Conservation (phyloP, 2,329 filamentous ascomycete genomes). For the Talaromyces sp. region DNA sequence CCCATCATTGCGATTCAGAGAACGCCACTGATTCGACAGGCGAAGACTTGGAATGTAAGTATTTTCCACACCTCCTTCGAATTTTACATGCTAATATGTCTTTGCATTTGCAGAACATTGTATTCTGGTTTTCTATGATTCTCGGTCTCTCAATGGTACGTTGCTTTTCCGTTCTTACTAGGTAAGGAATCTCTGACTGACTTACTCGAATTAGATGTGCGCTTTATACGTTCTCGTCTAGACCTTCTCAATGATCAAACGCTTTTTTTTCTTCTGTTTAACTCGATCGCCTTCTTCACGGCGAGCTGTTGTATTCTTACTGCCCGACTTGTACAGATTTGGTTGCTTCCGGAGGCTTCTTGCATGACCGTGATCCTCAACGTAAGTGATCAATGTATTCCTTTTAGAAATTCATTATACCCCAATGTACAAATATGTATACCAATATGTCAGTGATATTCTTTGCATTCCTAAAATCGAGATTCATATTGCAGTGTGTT, state of each 20-base stretch:
- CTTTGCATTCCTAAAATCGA: neutral
- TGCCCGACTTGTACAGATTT: neutral
- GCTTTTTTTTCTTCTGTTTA: too few relatives aligned
- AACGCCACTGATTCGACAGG: constrained; percentile 68
- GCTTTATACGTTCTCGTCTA: constrained; percentile 58
- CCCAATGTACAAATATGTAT: constrained; percentile 1
- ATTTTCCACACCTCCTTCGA: neutral
- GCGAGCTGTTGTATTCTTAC: neutral
- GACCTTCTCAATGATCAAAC: neutral
- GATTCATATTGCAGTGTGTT: neutral
- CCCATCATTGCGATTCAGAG: constrained; percentile 91
- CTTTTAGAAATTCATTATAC: neutral
- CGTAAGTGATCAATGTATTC: neutral
- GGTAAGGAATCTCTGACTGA: neutral
- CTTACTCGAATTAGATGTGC: constrained; percentile 48
- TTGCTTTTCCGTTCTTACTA: constrained; percentile 8
- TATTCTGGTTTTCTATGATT: constrained; percentile 92
- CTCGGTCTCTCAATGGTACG: constrained; percentile 74
- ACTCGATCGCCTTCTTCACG: neutral
- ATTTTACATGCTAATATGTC: constrained; percentile 15
- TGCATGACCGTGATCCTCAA: neutral
- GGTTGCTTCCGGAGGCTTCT: neutral
- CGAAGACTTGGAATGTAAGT: constrained; percentile 67
- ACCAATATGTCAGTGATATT: neutral
- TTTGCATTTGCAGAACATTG: constrained; percentile 57